Evolutionary conservation across 2,329 filamentous ascomycete species (phyloP), one percentile per base, ranked within the genome.

Genomic region (Rugonectria rugulosa): DNA sequence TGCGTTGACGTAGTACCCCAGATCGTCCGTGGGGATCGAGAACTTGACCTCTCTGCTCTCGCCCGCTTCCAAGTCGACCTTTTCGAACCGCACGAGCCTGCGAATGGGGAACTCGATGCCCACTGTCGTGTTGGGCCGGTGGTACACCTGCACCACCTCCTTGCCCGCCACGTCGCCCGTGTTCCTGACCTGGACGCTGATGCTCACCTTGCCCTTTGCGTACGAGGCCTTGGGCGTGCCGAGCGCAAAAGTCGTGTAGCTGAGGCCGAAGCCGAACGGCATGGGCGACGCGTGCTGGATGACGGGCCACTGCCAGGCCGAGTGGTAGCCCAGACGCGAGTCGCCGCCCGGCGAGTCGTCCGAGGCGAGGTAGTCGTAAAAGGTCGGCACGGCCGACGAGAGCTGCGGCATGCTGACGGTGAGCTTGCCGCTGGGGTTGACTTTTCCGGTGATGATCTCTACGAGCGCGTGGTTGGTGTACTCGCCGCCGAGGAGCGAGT

Each of bases 301-400:
- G 10, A 66, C 56, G 7, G 70, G 69, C 52, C 61, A 68, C 21
- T 68, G 64, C 61, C 85, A 86, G 2, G 61, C 56, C 14, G 59
- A 63, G 3, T 85, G 75, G 63, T 79, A 84, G 29, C 84, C 74
- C 9, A 79, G 80, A 56, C 84, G 81, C 0, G 85, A 83, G 0
- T 77, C 76, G 58, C 89, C 84, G 55, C 81, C 77, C 27, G 85
- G 71, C 50, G 80, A 81, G 71, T 89, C 87, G 62, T 85, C 81
- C 3, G 79, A 80, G 1, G 78, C 78, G 70, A 90, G 88, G 68
- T 88, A 81, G 24, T 88, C 82, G 71, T 90, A 89, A 68, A 89
- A 87, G 50, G 88, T 80, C 48, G 87, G 88, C 5, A 70, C 61
- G 9, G 76, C 70, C n/a, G 75, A 70, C 5, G 73, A 66, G 3